Conservation (phyloP, 495 filamentous ascomycete species). For the Immersiella caudata region DNA sequence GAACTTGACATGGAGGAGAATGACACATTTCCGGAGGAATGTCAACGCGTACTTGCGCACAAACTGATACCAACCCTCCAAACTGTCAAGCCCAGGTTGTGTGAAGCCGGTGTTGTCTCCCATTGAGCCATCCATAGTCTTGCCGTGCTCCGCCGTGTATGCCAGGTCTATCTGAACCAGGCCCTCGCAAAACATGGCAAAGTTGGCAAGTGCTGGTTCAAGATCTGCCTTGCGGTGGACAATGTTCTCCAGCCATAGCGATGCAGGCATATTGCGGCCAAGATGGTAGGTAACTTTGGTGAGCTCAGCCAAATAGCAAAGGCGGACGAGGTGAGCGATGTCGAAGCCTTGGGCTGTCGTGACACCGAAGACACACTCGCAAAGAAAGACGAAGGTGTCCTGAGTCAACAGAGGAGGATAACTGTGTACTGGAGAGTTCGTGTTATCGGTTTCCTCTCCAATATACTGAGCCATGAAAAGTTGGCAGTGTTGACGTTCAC, state of each 20-base stretch:
- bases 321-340: constrained; percentile 77
- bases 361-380: constrained; percentile 67
- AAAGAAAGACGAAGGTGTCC: constrained; percentile 90
- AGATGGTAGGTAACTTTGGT: constrained; percentile 69
- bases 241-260: constrained; percentile 44
- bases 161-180: constrained; percentile 40
- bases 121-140: constrained; percentile 10
- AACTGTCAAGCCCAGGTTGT: constrained; percentile 46
- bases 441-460: constrained; percentile 32
- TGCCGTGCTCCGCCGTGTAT: constrained; percentile 17
- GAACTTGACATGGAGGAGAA: constrained; percentile 85
- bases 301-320: constrained; percentile 92
- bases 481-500: constrained; percentile 73
- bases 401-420: constrained; percentile 70
- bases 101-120: constrained; percentile 45
- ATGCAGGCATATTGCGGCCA: constrained; percentile 46
- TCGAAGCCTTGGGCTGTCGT: constrained; percentile 59
- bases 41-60: constrained; percentile 81
- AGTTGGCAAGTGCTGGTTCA: constrained; percentile 45
- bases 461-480: constrained; percentile 67
- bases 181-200: constrained; percentile 47
- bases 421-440: constrained; percentile 42
- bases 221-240: constrained; percentile 31
- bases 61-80: constrained; percentile 48
- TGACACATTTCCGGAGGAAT: constrained; percentile 82